Evolutionary conservation across 352 stramenopile genomes (phyloP), one percentile per base, ranked within the genome.

Genomic region (Phytophthora macrochlamydospora): DNA sequence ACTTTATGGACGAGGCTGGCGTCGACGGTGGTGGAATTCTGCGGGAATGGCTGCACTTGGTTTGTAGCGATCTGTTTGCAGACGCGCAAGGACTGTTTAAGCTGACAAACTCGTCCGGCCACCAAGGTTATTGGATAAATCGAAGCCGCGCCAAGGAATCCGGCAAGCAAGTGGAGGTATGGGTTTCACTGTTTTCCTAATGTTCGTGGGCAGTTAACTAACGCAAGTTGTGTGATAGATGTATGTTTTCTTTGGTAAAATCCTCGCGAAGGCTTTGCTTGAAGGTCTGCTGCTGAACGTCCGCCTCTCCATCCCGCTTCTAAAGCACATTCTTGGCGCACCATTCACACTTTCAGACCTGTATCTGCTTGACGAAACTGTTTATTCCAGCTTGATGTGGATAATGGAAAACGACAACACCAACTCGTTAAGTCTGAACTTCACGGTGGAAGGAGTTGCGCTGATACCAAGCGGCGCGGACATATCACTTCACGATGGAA

Each of bases 401-500:
- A 81, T 94, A 59, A 62, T 89, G 31, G 58, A 71, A n/a, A 83
- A 89, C 42, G 64, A 74, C 18, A 74, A 87, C 52, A 67, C 83
- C 4, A 84, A 85, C 32, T 50, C 74, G 3, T 51, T 95, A n/a
- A 62, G 60, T 4, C 56, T 95, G 24, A 92, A 84, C 45, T 95
- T 95, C 46, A 79, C 60, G 0, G 67, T 93, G 9, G 77, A 89
- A 42, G 70, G 67, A 18, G 54, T 72, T n/a, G 79, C 92, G 28
- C 63, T 95, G 14, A 82, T 93, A 55, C 78, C 78, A n/a, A 76
- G 76, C 30, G 88, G 88, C 13, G 37, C 73, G 1, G 59, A 87
- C 5, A 76, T 89, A 4, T 12, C 59, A 14, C 85, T 99, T 2
- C 97, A 91, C 14, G 96, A 98, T 51, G 86, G 92, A 32, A 99